phyloP scores from a whole-genome alignment of 2,329 filamentous ascomycete genomes.

The Didymosphaeria variabile region DNA sequence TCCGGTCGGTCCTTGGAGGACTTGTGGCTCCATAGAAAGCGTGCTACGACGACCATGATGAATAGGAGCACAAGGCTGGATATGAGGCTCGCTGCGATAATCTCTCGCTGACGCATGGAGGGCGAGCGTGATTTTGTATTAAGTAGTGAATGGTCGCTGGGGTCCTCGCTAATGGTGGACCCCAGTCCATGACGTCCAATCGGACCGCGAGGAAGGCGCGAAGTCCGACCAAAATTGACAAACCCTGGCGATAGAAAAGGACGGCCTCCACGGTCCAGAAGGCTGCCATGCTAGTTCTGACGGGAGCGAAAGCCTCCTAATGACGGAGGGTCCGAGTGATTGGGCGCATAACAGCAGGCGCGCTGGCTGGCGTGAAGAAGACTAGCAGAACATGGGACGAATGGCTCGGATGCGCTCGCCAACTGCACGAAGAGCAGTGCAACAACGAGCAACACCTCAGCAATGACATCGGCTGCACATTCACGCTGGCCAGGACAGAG shows the following conservation, averaged over 20 bases:
- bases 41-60: conserved; percentile 41
- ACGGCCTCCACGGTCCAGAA: not conserved
- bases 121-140: conserved; percentile 27
- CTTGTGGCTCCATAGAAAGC: conserved; percentile 35
- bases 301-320: not conserved
- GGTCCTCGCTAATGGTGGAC: conserved; percentile 15
- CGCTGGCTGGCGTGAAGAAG: not conserved
- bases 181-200: conserved; percentile 27
- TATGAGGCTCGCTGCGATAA: conserved; percentile 30
- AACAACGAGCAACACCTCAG: not conserved
- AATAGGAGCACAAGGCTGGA: conserved; percentile 24
- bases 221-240: conserved; percentile 20
- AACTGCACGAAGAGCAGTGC: not conserved
- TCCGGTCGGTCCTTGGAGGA: conserved; percentile 24
- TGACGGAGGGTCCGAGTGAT: not conserved
- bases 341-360: not conserved
- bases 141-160: conserved; percentile 23
- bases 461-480: not conserved
- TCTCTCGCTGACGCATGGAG: conserved; percentile 25
- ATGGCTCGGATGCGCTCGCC: not conserved
- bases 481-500: not conserved
- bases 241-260: not conserved
- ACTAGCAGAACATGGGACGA: not conserved
- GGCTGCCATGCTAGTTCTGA: conserved; percentile 1
- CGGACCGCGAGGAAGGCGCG: conserved; percentile 39